Percentiles rank a stretch among this genome's conserved stretches.
These are phyloP conservation scores for Populus simonii DNA, from an alignment of 345 rosid genomes.

Conservation along the genomic window DNA sequence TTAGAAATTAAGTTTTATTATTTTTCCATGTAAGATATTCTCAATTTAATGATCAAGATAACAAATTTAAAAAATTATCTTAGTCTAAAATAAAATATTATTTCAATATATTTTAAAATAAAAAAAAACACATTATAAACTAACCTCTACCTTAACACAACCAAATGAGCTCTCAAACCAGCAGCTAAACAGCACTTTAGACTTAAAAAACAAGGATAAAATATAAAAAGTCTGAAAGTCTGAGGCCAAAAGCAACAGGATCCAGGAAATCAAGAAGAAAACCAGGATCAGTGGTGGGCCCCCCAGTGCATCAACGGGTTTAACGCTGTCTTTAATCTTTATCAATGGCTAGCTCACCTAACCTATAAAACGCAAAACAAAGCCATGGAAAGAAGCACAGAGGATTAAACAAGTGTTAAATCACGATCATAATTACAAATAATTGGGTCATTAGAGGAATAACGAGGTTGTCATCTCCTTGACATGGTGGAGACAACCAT, in stretches of 20 bases:
- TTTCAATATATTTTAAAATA: no score
- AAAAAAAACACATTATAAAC: no score
- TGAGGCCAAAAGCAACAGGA: not conserved
- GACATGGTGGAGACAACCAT: constrained; percentile 23
- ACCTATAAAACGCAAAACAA: not conserved
- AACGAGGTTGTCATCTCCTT: constrained; percentile 18
- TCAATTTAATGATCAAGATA: no score
- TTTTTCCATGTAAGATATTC: no score
- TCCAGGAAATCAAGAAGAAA: not conserved
- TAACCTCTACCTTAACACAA: no score
- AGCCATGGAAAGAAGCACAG: not conserved
- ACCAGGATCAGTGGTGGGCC: not conserved
- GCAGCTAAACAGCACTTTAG: no score
- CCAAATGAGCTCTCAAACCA: no score
- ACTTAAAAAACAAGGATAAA: no score
- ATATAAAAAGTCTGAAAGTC: no score
- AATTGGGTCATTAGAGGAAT: constrained; percentile 20
- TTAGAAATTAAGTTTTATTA: no score
- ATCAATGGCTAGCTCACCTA: not conserved
- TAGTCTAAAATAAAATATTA: no score
- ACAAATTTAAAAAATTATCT: no score
- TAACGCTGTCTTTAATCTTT: not conserved
- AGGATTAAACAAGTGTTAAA: not conserved
- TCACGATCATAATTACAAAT: not conserved
- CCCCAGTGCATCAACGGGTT: not conserved